These are phyloP conservation scores for Pythium dissimile DNA, from an alignment of 352 stramenopile species.

Conservation along the genomic window DNA sequence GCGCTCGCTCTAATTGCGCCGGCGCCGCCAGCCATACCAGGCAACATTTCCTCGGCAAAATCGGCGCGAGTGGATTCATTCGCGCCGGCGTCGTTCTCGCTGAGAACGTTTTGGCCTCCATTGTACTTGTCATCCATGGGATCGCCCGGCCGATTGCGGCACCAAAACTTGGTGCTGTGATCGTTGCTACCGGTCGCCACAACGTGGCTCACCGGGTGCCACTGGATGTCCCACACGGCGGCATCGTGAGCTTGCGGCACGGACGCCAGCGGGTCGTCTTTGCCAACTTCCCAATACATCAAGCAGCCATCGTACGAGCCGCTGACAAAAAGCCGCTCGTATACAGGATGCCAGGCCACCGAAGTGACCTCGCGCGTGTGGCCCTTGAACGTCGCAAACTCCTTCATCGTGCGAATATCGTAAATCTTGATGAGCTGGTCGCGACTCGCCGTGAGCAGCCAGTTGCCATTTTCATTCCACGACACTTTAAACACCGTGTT, in stretches of 20 bases:
- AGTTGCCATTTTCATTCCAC: constrained; percentile 98
- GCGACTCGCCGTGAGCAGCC: constrained; percentile 94
- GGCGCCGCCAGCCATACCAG: constrained; percentile 60
- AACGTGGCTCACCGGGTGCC: constrained; percentile 95
- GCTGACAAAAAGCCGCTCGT: constrained; percentile 95
- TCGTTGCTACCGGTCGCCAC: constrained; percentile 96
- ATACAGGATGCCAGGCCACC: constrained; percentile 96
- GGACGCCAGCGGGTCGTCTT: constrained; percentile 76
- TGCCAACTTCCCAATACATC: constrained; percentile 96
- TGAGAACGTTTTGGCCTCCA: constrained; percentile 63
- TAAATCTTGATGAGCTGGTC: constrained; percentile 99
- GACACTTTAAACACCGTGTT: constrained; percentile 97
- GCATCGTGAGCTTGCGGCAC: constrained; percentile 95
- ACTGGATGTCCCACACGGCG: constrained; percentile 98
- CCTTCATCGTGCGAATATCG: constrained; percentile 97
- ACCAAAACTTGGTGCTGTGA: constrained; percentile 98
- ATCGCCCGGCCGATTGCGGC: constrained; percentile 91
- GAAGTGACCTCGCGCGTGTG: constrained; percentile 96
- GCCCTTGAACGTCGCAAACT: constrained; percentile 93
- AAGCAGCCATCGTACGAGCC: constrained; percentile 97
- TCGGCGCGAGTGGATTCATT: constrained; percentile 22
- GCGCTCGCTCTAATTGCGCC: constrained; percentile 56
- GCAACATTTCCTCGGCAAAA: constrained; percentile 47
- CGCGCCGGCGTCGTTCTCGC: constrained; percentile 53
- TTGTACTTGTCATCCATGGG: constrained; percentile 91